Evolutionary conservation across 2,329 filamentous ascomycete species (phyloP), one percentile per base, ranked within the genome.

Genomic region (Trichoderma sp.): DNA sequence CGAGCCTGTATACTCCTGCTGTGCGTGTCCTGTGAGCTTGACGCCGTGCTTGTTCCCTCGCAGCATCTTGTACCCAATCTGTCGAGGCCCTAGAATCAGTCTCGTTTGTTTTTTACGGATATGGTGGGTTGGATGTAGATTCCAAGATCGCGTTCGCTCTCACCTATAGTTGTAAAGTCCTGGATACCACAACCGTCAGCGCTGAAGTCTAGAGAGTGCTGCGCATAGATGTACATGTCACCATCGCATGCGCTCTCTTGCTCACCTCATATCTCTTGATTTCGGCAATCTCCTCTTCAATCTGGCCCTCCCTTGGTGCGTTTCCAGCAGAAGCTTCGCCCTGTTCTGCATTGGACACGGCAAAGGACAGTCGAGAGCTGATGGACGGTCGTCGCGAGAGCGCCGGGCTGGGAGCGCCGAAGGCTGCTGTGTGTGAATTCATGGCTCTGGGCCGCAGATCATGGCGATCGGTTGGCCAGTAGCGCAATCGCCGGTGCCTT

Each of bases 41-140:
- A 71, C 95, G 89, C 67, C 94, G 89, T 58, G 92, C 84, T 78
- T 97, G 93, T 79, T 97, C 96, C 72, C 94, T 91, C 39, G 94
- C 91, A 13, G 95, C 94, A 86, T 99, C 96, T 79, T 99, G 95
- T 0, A 99, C 95, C 96, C 96, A 99, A 81, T 99, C 96, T 88
- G 16, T 49, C 28, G 28, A 30, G 8, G 61, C 21, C 30, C 39
- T 28, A 26, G 49, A 32, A 66, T 77, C 69, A 76, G 75, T 85
- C 82, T 43, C 54, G 68, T 56, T 39, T 43, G n/a, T 32, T 21
- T 30, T 6, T 59, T 21, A 18, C 14, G 7, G 30, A n/a, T 61
- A 59, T 24, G 58, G 51, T 59, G 70, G 69, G 58, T 64, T 70
- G 71, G 46, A n/a, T 34, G 14, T 32, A 16, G 37, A 37, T 5